These are phyloP conservation scores for Mycena galericulata DNA, from an alignment of 768 basidiomycete genomes.

Conservation along the genomic window DNA sequence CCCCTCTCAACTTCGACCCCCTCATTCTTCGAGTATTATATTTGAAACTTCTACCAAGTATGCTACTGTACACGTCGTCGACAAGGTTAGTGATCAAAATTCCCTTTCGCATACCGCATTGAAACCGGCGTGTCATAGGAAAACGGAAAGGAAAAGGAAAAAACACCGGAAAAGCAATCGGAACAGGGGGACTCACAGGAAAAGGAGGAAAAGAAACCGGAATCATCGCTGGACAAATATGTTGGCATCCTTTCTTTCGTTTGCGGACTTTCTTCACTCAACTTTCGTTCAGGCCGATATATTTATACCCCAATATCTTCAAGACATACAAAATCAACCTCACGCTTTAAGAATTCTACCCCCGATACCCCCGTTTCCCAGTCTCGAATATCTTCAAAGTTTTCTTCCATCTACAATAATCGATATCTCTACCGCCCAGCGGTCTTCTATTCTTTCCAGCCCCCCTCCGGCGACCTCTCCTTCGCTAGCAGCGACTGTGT, in stretches of 20 bases:
- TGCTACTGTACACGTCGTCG: not conserved
- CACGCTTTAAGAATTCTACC: slow-evolving; percentile 57
- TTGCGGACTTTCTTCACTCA: not conserved
- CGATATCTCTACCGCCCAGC: slow-evolving; percentile 39
- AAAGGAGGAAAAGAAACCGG: slow-evolving; percentile 33
- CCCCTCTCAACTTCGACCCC: slow-evolving; percentile 9
- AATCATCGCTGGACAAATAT: slow-evolving; percentile 56
- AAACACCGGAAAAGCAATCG: not conserved
- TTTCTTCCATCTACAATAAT: slow-evolving; percentile 55
- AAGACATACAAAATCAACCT: slow-evolving; percentile 60
- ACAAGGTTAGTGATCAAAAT: not conserved
- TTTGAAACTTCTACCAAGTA: slow-evolving; percentile 16
- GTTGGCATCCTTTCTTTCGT: slow-evolving; percentile 41
- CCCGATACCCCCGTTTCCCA: slow-evolving; percentile 57
- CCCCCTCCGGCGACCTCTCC: slow-evolving; percentile 31
- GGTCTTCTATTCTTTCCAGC: slow-evolving; percentile 35
- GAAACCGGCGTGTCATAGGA: not conserved
- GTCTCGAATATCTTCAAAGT: slow-evolving; percentile 52
- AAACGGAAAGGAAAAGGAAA: slow-evolving; percentile 33
- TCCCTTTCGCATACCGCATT: not conserved
- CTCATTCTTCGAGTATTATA: slow-evolving; percentile 27
- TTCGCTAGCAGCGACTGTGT: slow-evolving; percentile 35
- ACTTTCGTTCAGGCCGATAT: slow-evolving; percentile 53
- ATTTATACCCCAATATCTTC: slow-evolving; percentile 62
- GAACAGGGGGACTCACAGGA: not conserved